Percentiles rank a stretch among this genome's conserved stretches.
phyloP scores from a whole-genome alignment of 2,329 filamentous ascomycete genomes.

The Colletotrichum sp. region DNA sequence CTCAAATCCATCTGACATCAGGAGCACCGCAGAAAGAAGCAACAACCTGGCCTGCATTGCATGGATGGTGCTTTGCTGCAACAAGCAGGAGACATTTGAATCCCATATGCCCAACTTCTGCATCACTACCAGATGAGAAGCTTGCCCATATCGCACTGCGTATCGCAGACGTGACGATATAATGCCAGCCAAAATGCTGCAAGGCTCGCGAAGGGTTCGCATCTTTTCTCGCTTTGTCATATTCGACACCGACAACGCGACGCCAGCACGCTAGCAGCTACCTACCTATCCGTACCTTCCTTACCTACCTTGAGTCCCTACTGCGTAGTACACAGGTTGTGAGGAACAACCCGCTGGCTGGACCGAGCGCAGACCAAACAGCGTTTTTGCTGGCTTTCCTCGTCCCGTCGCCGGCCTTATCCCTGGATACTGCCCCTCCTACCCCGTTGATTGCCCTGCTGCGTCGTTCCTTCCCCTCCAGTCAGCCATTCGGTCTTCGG shows the following conservation, averaged over 20 bases:
- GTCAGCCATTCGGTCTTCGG: not conserved
- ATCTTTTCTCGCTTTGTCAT: not conserved
- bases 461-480: conserved; percentile 5
- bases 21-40: not conserved
- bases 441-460: conserved; percentile 14
- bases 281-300: not conserved
- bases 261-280: not conserved
- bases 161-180: not conserved
- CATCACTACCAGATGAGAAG: not conserved
- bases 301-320: not conserved
- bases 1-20: not conserved
- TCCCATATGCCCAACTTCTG: not conserved
- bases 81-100: not conserved
- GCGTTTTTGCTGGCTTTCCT: conserved; percentile 4
- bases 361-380: conserved; percentile 11
- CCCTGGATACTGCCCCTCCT: conserved; percentile 11
- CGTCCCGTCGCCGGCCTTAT: conserved; percentile 3
- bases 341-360: not conserved
- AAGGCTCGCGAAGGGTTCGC: not conserved
- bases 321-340: not conserved
- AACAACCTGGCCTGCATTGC: not conserved
- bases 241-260: not conserved
- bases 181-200: not conserved
- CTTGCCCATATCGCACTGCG: not conserved
- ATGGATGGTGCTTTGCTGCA: not conserved